Base-by-base conservation (phyloP, 768 basidiomycete genomes). In the Lentinula detonsa region DNA sequence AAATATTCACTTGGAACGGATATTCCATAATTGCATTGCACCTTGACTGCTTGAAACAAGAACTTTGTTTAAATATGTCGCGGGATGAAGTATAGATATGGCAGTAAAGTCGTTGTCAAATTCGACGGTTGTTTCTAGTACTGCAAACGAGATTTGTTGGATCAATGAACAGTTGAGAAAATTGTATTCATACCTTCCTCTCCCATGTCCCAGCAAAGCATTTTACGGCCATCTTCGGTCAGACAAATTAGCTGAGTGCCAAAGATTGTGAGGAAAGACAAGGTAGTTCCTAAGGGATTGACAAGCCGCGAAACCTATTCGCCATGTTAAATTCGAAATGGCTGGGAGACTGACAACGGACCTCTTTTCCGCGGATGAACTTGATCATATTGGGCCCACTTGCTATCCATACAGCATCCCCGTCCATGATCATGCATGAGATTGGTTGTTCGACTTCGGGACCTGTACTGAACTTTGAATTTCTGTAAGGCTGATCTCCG, bases 31-130 rank as follows among this genome's bases (percentile, higher is more conserved):
- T 62, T 97, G 91, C 67, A 98, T 74, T 46, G 74, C 76, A 3
- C 97, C 97, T 71, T 95, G 81, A 60, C 76, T 81, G 66, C 93
- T 91, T 3, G 88, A 85, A 10, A 98, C 83, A 1, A 98, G 78
- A 0, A 98, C 80, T 75, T 99, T 99, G 78, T 99, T 98, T 55
- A 99, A 73, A 73, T 98, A 98, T 11, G 97, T 98, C 1, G 94
- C 88, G 2, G 97, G 97, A 70, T 99, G 97, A 5, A 97, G 79
- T 46, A 97, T 76, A 31, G 80, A 81, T 4, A 85, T 89, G n/a
- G 95, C 95, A 1, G 87, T 88, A 72, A 98, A 98, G 18, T 82
- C 85, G 6, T 83, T 68, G 53, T 94, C 90, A 67, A 99, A 96
- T 46, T 85, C 79, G 52, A 98, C 83, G 3, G 84, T 84, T 3